Evolutionary conservation across 176 grass and related monocot species (phyloP).

Genomic region (Aegilops tauschii): DNA sequence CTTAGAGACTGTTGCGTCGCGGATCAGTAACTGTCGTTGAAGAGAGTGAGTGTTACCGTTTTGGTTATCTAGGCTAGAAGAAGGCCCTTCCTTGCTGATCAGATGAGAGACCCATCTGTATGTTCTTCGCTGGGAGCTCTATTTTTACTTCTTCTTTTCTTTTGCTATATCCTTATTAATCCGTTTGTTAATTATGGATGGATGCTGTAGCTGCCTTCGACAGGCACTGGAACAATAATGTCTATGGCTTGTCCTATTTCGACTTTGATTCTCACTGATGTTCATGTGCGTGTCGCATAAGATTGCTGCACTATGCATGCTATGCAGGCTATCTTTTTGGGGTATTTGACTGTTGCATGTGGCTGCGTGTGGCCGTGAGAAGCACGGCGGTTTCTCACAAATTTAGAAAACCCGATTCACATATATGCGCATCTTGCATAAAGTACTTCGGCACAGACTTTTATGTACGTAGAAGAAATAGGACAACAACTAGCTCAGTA

Average conservation of each 20-base stretch:
- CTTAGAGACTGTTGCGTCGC: constrained; percentile 34
- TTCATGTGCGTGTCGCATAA: background rate
- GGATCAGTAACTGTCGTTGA: constrained; percentile 54
- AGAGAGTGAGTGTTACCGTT: constrained; percentile 48
- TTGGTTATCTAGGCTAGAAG: constrained; percentile 57
- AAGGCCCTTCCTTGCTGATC: constrained; percentile 21
- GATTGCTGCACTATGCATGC: background rate
- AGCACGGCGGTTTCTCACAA: no score
- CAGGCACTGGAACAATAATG: constrained; percentile 46
- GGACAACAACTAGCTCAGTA: no score
- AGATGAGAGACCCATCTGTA: constrained; percentile 34
- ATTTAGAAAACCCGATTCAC: no score
- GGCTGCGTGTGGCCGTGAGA: no score
- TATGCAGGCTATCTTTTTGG: no score
- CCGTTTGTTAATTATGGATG: constrained; percentile 35
- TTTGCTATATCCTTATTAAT: background rate
- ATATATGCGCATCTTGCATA: no score
- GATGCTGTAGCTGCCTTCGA: constrained; percentile 44
- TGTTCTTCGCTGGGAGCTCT: constrained; percentile 22
- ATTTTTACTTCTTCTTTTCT: background rate
- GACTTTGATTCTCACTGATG: background rate
- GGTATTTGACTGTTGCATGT: no score
- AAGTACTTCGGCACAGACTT: no score
- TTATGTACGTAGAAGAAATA: no score
- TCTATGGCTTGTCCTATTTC: constrained; percentile 16